A percentile compares a stretch with the other conserved stretches of the same genome.
phyloP scores from a whole-genome alignment of 352 stramenopile species.

The Phytophthora multivora region DNA sequence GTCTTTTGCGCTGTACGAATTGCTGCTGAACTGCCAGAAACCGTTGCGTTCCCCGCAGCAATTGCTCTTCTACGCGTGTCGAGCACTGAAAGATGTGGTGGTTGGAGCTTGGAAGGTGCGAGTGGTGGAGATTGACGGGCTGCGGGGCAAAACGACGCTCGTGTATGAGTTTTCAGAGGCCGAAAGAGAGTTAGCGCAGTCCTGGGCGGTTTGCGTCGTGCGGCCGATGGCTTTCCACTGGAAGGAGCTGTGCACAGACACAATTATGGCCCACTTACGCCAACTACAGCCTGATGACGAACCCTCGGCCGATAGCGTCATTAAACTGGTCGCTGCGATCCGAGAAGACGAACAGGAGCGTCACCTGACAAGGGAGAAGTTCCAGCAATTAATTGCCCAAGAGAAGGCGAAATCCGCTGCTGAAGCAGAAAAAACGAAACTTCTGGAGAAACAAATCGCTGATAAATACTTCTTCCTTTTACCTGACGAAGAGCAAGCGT shows the following conservation, averaged over 20 bases:
- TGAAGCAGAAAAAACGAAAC: conserved; percentile 34
- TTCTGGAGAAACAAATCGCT: conserved; percentile 24
- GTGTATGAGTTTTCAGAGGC: conserved; percentile 64
- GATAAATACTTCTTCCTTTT: conserved; percentile 45
- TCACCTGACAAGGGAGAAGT: conserved; percentile 3
- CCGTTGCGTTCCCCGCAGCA: conserved; percentile 62
- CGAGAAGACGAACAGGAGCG: conserved; percentile 28
- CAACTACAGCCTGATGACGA: conserved; percentile 3
- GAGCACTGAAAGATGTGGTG: conserved; percentile 50
- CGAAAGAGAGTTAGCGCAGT: conserved; percentile 25
- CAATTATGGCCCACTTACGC: conserved; percentile 37
- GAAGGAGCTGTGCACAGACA: conserved; percentile 54
- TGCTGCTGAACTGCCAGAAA: conserved; percentile 43
- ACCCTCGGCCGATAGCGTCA: not conserved
- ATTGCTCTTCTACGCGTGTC: conserved; percentile 48
- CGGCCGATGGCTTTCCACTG: conserved; percentile 47
- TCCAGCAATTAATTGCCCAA: conserved; percentile 14
- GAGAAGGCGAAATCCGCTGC: conserved; percentile 1
- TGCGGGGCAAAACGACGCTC: conserved; percentile 47
- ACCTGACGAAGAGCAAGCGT: not conserved
- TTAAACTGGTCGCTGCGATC: conserved; percentile 26
- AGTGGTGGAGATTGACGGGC: conserved; percentile 58
- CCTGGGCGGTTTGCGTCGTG: conserved; percentile 28
- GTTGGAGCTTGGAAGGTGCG: conserved; percentile 62
- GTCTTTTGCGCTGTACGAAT: conserved; percentile 48